Conservation (phyloP, 2,329 filamentous ascomycete genomes). For the Macrophomina pseudophaseolina region DNA sequence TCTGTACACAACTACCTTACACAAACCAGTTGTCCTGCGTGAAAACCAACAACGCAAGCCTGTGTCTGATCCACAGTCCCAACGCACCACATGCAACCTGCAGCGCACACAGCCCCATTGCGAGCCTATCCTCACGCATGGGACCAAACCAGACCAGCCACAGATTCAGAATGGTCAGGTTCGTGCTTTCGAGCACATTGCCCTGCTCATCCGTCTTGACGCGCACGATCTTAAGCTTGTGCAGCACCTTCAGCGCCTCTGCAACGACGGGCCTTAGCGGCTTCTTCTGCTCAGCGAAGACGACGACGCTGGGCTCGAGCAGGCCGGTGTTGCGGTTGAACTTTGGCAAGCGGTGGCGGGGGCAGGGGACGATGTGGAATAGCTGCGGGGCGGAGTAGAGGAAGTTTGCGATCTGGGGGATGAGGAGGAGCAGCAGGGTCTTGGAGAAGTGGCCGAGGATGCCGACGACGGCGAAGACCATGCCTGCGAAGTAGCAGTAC, state of each 20-base stretch:
- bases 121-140: constrained; percentile 82
- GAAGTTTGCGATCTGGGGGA: constrained; percentile 97
- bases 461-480: constrained; percentile 97
- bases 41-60: constrained; percentile 85
- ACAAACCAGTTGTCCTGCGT: constrained; percentile 74
- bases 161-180: constrained; percentile 91
- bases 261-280: constrained; percentile 72
- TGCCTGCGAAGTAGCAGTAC: constrained; percentile 99
- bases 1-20: neutral
- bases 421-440: constrained; percentile 85
- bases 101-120: constrained; percentile 77
- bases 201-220: constrained; percentile 71
- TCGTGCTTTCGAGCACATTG: constrained; percentile 77
- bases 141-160: constrained; percentile 97
- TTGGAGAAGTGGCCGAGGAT: constrained; percentile 99
- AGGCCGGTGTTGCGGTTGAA: constrained; percentile 87
- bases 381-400: constrained; percentile 91
- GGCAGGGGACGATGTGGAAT: constrained; percentile 88
- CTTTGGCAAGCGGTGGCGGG: constrained; percentile 85
- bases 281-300: constrained; percentile 58
- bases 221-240: constrained; percentile 69
- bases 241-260: constrained; percentile 69
- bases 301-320: constrained; percentile 83
- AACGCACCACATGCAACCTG: constrained; percentile 78
- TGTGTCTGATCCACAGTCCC: constrained; percentile 84